Percentiles rank a stretch among this genome's conserved stretches.
phyloP scores from a whole-genome alignment of 345 rosid genomes.

The Lepidium africanum region DNA sequence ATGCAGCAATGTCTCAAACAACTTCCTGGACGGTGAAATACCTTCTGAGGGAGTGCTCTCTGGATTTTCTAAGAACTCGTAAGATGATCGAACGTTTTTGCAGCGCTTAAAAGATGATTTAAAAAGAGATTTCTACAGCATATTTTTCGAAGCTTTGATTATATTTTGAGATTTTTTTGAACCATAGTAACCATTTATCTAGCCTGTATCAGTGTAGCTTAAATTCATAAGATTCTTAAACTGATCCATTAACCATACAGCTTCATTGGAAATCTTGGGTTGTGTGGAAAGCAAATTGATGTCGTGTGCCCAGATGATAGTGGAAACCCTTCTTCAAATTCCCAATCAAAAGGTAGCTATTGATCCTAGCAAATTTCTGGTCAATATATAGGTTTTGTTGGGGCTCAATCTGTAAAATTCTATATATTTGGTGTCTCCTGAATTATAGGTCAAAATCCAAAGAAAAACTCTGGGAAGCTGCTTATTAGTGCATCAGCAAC shows the following conservation, averaged over 20 bases:
- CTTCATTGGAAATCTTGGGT: slow-evolving; percentile 63
- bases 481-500: slow-evolving; percentile 94
- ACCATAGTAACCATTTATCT: not conserved
- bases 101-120: not conserved
- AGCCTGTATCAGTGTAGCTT: not conserved
- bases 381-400: not conserved
- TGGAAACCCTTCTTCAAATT: slow-evolving; percentile 41
- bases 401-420: not conserved
- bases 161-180: not conserved
- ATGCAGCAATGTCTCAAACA: slow-evolving; percentile 78
- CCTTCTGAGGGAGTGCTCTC: slow-evolving; percentile 65
- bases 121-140: not conserved
- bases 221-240: slow-evolving; percentile 1
- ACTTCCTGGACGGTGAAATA: slow-evolving; percentile 72
- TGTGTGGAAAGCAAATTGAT: slow-evolving; percentile 83
- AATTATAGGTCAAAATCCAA: slow-evolving; percentile 56
- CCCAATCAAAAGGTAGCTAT: slow-evolving; percentile 28
- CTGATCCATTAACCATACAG: slow-evolving; percentile 34
- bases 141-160: not conserved
- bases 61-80: slow-evolving; percentile 65
- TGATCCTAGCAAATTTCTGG: not conserved
- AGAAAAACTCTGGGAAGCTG: slow-evolving; percentile 72
- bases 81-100: slow-evolving; percentile 28
- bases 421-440: slow-evolving; percentile 16
- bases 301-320: slow-evolving; percentile 46